Conservation (phyloP, 2,329 filamentous ascomycete genomes). For the Microsporum audouinii region DNA sequence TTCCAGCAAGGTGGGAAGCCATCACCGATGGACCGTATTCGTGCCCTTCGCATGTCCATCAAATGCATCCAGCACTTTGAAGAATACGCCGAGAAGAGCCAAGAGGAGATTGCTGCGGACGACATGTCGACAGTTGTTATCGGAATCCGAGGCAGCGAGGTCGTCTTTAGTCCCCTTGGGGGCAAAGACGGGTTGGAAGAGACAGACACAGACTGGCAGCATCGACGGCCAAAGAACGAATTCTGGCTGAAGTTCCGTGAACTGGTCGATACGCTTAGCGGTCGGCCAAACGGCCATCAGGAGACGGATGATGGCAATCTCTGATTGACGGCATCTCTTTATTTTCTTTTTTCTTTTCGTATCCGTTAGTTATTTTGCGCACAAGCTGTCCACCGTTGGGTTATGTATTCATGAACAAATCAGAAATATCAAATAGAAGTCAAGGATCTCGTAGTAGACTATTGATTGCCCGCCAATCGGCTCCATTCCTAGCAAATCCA, state of each 20-base stretch:
- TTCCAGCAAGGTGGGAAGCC: slow-evolving; percentile 90
- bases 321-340: not conserved
- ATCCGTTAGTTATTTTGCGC: not conserved
- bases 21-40: slow-evolving; percentile 89
- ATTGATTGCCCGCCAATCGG: not conserved
- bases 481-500: not conserved
- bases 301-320: not conserved
- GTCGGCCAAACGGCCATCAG: slow-evolving; percentile 42
- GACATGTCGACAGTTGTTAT: slow-evolving; percentile 69
- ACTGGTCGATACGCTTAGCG: slow-evolving; percentile 74
- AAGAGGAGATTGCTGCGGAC: slow-evolving; percentile 60
- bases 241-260: slow-evolving; percentile 76
- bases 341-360: not conserved
- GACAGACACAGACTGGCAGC: slow-evolving; percentile 83
- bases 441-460: not conserved
- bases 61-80: slow-evolving; percentile 91
- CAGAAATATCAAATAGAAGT: not conserved
- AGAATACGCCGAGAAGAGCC: slow-evolving; percentile 54
- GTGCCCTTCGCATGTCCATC: slow-evolving; percentile 82
- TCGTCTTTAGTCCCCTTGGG: slow-evolving; percentile 73
- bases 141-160: slow-evolving; percentile 78
- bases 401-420: not conserved
- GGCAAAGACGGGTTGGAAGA: slow-evolving; percentile 56
- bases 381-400: not conserved
- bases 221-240: slow-evolving; percentile 69